phyloP scores from a whole-genome alignment of 208 protist species.

The Trypanosoma lewisi region DNA sequence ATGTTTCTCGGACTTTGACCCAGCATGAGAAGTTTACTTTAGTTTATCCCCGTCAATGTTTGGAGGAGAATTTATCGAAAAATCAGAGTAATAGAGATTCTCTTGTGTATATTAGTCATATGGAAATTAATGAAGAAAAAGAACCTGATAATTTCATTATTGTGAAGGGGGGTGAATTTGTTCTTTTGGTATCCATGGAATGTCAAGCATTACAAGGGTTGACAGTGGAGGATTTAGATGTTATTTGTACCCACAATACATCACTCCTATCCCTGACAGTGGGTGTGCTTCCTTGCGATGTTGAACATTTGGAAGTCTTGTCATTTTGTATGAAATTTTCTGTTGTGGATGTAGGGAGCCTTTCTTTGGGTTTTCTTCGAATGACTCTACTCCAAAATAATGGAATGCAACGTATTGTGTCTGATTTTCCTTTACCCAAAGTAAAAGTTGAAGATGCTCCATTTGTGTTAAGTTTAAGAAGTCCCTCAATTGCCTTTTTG shows the following conservation, averaged over 20 bases:
- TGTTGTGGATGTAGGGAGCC: constrained; percentile 21
- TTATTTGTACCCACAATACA: constrained; percentile 35
- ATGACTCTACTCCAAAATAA: constrained; percentile 36
- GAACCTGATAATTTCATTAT: constrained; percentile 28
- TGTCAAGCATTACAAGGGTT: constrained; percentile 47
- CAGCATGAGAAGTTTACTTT: constrained; percentile 13
- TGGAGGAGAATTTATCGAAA: constrained; percentile 9
- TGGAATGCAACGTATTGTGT: constrained; percentile 30
- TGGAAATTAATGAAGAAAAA: constrained; percentile 16
- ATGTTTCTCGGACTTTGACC: constrained; percentile 12
- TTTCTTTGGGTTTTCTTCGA: constrained; percentile 54
- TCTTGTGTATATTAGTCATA: constrained; percentile 41
- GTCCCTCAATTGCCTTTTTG: constrained; percentile 34
- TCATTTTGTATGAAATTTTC: constrained; percentile 44
- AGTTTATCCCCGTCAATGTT: constrained; percentile 2
- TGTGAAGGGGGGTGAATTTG: constrained; percentile 32
- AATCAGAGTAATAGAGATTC: constrained; percentile 34
- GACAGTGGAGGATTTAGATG: constrained; percentile 39
- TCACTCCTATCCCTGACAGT: constrained; percentile 33
- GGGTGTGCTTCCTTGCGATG: constrained; percentile 31
- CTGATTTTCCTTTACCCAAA: constrained; percentile 51
- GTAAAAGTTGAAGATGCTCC: constrained; percentile 36
- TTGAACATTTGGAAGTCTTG: constrained; percentile 59
- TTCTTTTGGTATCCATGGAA: constrained; percentile 43
- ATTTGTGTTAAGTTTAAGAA: constrained; percentile 31